Base-by-base conservation (phyloP, 495 filamentous ascomycete species). In the Tuber borchii region DNA sequence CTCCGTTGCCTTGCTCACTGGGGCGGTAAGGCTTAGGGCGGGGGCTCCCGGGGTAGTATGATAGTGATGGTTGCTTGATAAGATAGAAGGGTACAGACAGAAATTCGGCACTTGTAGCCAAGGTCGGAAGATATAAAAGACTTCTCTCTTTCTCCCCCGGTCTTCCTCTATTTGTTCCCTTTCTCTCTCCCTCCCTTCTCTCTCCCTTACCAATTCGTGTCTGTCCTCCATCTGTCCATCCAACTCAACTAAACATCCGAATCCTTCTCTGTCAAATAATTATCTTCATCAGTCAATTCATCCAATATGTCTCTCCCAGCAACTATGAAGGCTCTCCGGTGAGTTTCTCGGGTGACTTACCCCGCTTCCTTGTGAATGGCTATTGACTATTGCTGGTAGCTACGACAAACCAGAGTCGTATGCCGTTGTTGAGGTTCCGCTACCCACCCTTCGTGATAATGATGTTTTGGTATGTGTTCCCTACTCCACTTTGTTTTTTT, bases 391-490 rank as follows among this genome's bases (percentile, higher is more conserved):
- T 77, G 61, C 48, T 81, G 22, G 72, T 81, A 91, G 89, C 80
- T 90, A 91, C 83, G 86, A 88, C 76, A 87, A 90, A 86, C 89
- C 89, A 1, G 83, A 88, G 83, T 84, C 86, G 39, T 90, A 88
- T 83, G 83, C 84, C 69, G 82, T 91, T 74, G 89, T 91, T 73
- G 85, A 88, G 19, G 87, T 90, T 61, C 87, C 89, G 77, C 85
- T 91, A 19, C 90, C 90, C 16, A 85, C 82, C 46, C 80, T 91
- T 69, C 87, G 88, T 72, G 86, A 89, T 34, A 88, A 89, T 61
- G 88, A 91, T 83, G 85, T 90, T 75, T 83, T 90, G 78, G 86
- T 87, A 85, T 68, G 84, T 70, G n/a, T 19, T 0, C 34, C 56
- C 26, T 65, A 19, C 26, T 17, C 56, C 26, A 7, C 56, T 31